phyloP scores from a whole-genome alignment of 257 asterid species.

The Ehretia macrophylla region DNA sequence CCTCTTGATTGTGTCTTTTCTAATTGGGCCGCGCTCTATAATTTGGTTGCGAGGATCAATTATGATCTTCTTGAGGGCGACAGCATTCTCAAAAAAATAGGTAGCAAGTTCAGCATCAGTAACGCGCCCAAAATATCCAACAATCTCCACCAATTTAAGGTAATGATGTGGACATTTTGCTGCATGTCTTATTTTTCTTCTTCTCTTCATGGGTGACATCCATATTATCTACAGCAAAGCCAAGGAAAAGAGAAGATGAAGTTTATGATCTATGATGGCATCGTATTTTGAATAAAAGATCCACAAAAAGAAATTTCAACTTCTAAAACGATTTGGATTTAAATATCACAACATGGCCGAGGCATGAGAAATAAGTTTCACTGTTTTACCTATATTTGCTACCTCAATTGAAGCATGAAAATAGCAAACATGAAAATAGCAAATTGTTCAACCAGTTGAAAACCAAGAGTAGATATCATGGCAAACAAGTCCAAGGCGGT shows the following conservation, averaged over 20 bases:
- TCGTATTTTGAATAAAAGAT: too few relatives aligned
- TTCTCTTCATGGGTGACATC: slow-evolving; percentile 45
- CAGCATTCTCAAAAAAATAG: slow-evolving; percentile 44
- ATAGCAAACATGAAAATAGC: too few relatives aligned
- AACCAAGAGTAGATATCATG: too few relatives aligned
- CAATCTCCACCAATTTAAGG: slow-evolving; percentile 44
- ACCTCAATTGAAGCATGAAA: too few relatives aligned
- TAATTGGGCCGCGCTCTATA: slow-evolving; percentile 32
- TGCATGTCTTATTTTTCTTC: slow-evolving; percentile 38
- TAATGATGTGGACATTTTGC: slow-evolving; percentile 24
- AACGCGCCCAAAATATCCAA: slow-evolving; percentile 49
- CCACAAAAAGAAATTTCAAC: background rate
- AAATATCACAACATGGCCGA: too few relatives aligned
- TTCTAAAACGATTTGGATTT: background rate
- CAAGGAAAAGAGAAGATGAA: background rate
- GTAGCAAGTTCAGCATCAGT: slow-evolving; percentile 46
- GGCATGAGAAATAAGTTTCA: too few relatives aligned
- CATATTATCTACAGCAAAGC: slow-evolving; percentile 41
- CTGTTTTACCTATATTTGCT: too few relatives aligned
- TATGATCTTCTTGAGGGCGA: slow-evolving; percentile 32
- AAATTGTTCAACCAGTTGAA: too few relatives aligned
- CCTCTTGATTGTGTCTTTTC: slow-evolving; percentile 26
- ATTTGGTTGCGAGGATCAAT: slow-evolving; percentile 51
- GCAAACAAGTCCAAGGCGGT: too few relatives aligned
- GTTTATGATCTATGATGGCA: too few relatives aligned